Conservation (phyloP, 2,329 filamentous ascomycete species). For the Beauveria bassiana region DNA sequence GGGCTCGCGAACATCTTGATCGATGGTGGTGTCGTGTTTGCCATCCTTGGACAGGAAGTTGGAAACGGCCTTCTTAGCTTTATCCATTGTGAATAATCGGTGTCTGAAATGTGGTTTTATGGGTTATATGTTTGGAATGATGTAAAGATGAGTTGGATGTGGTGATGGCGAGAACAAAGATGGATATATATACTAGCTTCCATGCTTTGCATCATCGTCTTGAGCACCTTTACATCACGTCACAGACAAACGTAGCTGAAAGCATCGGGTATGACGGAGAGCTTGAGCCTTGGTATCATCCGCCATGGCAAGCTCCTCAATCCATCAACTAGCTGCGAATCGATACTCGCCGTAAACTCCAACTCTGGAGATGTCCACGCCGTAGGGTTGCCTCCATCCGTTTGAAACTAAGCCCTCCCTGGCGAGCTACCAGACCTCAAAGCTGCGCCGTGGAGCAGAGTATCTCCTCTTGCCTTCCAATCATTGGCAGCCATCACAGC, state of each 20-base stretch:
- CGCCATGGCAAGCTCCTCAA: not conserved
- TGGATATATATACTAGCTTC: slow-evolving; percentile 3
- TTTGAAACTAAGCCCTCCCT: not conserved
- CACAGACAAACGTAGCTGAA: slow-evolving; percentile 3
- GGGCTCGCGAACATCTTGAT: slow-evolving; percentile 54
- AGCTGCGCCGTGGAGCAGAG: not conserved
- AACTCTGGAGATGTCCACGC: not conserved
- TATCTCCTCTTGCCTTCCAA: not conserved
- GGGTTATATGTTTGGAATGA: not conserved
- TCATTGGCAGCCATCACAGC: not conserved
- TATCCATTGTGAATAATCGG: slow-evolving; percentile 43
- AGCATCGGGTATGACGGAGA: not conserved
- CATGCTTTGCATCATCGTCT: not conserved
- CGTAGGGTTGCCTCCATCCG: not conserved
- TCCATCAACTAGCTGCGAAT: not conserved
- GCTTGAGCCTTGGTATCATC: not conserved
- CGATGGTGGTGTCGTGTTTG: slow-evolving; percentile 62
- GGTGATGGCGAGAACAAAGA: not conserved
- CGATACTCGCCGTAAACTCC: not conserved
- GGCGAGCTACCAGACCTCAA: not conserved
- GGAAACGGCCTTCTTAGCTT: slow-evolving; percentile 54
- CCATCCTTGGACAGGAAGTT: slow-evolving; percentile 55
- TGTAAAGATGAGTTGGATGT: not conserved
- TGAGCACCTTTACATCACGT: slow-evolving; percentile 2
- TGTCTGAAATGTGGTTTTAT: not conserved